Base-by-base conservation (phyloP, 192 early-diverging fungal genomes). In the Chytriomyces sp. region DNA sequence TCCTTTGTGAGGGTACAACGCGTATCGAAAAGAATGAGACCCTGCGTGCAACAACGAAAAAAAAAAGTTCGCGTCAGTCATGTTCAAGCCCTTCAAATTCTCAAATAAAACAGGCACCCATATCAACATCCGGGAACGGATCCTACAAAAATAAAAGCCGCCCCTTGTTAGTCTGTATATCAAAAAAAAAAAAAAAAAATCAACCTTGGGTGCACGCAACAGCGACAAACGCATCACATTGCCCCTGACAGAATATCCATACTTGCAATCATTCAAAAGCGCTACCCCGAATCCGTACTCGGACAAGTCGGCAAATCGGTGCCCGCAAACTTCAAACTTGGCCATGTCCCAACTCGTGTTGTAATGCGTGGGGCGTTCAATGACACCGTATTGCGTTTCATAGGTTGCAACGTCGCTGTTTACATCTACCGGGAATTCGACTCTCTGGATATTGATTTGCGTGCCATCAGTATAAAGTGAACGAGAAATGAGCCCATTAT, bases 221-320 rank as follows among this genome's bases (percentile, higher is more conserved):
- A 99, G 72, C 7, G 93, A 93, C 67, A 99, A 80, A 0, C 92
- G 80, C 83, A 98, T 93, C 6, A 87, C 82, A 77, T 95, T 95
- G 8, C 82, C 91, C 72, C 93, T 90, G 35, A 91, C 91, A 3
- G 95, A 86, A 76, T 94, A 95, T 9, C 97, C 97, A 81, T 96
- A 99, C 18, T 24, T 79, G 76, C 82, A 90, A 81, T 99, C 96
- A 80, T 95, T 98, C 70, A 98, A 79, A 47, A 99, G 77, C 0
- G 96, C 92, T 7, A 98, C 93, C 43, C 97, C 97, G 82, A 93
- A 97, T 0, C 96, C 96, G 72, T 86, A 93, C 76, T 99, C 97
- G 0, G 94, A 96, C 11, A 95, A 82, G 64, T 99, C 97, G 9
- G 91, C 97, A 85, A 94, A 99, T 69, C 95, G 96, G 85, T 99